Conservation (phyloP, 2,329 filamentous ascomycete species). For the Penicillium griseofulvum region DNA sequence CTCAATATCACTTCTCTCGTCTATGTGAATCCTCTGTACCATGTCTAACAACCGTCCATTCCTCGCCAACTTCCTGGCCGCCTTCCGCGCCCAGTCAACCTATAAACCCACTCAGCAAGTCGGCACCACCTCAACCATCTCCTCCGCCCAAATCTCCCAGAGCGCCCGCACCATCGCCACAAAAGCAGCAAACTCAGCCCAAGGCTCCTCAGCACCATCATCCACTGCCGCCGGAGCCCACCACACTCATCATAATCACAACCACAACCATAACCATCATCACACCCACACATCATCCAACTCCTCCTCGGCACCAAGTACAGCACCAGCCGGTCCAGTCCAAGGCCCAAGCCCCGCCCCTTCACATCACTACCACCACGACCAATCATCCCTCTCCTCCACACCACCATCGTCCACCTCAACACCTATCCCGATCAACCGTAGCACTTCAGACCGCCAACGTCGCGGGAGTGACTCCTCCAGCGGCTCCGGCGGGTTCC, state of each 20-base stretch:
- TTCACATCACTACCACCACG: slow-evolving; percentile 39
- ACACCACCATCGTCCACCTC: slow-evolving; percentile 37
- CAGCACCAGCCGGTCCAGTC: slow-evolving; percentile 3
- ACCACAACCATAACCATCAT: slow-evolving; percentile 11
- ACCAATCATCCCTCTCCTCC: slow-evolving; percentile 25
- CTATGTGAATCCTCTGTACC: slow-evolving; percentile 18
- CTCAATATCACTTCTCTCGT: neutral
- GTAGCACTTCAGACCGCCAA: slow-evolving; percentile 37
- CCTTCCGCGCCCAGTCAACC: slow-evolving; percentile 63
- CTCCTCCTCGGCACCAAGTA: slow-evolving; percentile 9
- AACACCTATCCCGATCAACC: slow-evolving; percentile 39
- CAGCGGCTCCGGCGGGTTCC: slow-evolving; percentile 47
- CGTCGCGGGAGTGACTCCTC: slow-evolving; percentile 50
- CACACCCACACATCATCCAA: slow-evolving; percentile 14
- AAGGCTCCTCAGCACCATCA: slow-evolving; percentile 3
- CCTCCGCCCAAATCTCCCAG: slow-evolving; percentile 42
- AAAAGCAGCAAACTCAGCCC: slow-evolving; percentile 36
- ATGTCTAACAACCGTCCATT: slow-evolving; percentile 67
- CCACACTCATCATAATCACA: slow-evolving; percentile 36
- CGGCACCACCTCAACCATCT: slow-evolving; percentile 33
- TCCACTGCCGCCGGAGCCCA: slow-evolving; percentile 12
- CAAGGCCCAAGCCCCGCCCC: slow-evolving; percentile 32
- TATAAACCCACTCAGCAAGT: slow-evolving; percentile 53
- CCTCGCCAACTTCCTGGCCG: slow-evolving; percentile 65
- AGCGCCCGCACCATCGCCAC: slow-evolving; percentile 49